A percentile compares a stretch with the other conserved stretches of the same genome.
These are phyloP conservation scores for Trichoderma sp. DNA, from an alignment of 2,329 filamentous ascomycete genomes.

Conservation along the genomic window DNA sequence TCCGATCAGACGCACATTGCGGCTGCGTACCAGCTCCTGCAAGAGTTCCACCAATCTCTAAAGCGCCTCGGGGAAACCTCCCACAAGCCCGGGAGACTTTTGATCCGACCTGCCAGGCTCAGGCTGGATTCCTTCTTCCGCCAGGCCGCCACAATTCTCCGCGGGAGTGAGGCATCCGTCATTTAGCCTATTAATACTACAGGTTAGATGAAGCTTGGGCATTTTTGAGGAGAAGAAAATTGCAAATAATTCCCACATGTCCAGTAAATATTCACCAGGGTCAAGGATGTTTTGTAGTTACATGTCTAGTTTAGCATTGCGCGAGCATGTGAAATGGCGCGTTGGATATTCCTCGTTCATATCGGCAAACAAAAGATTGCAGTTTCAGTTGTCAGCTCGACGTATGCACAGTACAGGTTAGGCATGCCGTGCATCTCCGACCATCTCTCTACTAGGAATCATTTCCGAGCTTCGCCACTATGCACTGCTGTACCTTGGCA, in stretches of 20 bases:
- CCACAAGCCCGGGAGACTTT: constrained; percentile 34
- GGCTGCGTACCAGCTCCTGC: constrained; percentile 39
- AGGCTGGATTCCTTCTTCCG: constrained; percentile 44
- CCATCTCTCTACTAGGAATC: neutral
- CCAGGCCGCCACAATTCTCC: constrained; percentile 36
- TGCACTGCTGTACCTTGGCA: neutral
- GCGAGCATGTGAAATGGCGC: neutral
- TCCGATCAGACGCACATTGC: constrained; percentile 38
- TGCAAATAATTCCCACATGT: neutral
- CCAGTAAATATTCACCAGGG: neutral
- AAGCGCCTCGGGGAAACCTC: constrained; percentile 37
- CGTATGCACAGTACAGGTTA: neutral
- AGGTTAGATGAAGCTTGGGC: neutral
- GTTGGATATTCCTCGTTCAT: neutral
- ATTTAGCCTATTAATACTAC: neutral
- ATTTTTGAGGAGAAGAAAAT: neutral
- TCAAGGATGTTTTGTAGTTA: neutral
- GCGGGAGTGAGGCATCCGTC: constrained; percentile 18
- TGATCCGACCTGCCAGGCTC: constrained; percentile 40
- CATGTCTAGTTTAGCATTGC: neutral
- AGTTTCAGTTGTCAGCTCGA: neutral
- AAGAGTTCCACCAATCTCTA: constrained; percentile 40
- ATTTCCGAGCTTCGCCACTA: neutral
- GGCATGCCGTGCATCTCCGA: neutral
- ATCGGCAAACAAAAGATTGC: neutral